Conservation (phyloP, 805 yeast species). For the Kluyveromyces starmeri region DNA sequence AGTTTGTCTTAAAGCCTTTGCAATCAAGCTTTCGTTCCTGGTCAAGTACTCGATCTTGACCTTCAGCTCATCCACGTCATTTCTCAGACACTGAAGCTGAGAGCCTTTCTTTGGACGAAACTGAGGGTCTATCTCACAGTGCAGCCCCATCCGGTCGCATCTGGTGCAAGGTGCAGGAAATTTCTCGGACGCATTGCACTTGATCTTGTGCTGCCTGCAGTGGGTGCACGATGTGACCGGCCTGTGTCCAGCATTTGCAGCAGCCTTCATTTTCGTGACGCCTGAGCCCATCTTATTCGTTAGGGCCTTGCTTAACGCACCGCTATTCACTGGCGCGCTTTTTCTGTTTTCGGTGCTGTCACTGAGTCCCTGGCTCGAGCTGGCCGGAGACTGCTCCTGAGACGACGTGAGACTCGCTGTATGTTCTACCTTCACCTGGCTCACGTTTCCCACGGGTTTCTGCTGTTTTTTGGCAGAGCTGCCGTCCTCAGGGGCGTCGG, state of each 20-base stretch:
- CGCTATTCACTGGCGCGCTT: no score
- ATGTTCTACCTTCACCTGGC: no score
- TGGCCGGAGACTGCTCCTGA: neutral
- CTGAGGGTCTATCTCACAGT: constrained; percentile 84
- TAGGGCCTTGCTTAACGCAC: no score
- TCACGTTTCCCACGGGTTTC: constrained; percentile 1
- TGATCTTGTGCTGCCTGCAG: constrained; percentile 89
- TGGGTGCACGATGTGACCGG: constrained; percentile 92
- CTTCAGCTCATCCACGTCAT: constrained; percentile 76
- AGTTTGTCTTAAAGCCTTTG: constrained; percentile 44
- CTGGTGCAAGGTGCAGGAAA: constrained; percentile 77
- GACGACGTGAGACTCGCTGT: no score
- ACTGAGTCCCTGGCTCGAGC: neutral
- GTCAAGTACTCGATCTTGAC: constrained; percentile 59
- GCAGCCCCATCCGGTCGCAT: constrained; percentile 69
- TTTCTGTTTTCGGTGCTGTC: neutral
- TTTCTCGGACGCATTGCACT: constrained; percentile 81
- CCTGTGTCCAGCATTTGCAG: constrained; percentile 45
- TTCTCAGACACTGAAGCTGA: constrained; percentile 73
- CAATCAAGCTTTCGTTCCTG: constrained; percentile 57
- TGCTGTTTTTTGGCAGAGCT: neutral
- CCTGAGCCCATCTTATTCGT: no score
- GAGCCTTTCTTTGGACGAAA: constrained; percentile 89
- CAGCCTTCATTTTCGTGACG: constrained; percentile 4
- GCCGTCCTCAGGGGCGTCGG: neutral